Evolutionary conservation across 768 basidiomycete genomes (phyloP).

Genomic region (Rhodotorula paludigena): DNA sequence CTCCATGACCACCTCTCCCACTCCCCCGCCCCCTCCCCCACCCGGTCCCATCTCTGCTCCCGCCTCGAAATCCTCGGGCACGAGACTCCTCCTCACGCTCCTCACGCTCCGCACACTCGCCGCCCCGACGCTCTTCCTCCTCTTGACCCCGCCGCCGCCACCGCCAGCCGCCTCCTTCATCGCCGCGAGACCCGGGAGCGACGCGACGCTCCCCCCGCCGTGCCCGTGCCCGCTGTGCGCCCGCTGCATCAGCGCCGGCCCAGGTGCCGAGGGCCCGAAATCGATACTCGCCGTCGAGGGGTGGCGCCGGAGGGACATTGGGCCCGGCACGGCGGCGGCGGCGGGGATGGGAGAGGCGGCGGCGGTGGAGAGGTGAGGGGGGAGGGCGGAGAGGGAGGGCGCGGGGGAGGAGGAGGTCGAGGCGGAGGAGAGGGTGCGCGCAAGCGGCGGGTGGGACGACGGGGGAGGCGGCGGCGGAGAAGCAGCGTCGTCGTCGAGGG

Average conservation of each 20-base stretch:
- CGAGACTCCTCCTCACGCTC: not conserved
- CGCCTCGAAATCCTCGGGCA: not conserved
- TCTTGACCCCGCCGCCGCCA: not conserved
- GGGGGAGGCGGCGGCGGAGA: no score
- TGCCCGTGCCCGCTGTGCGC: not conserved
- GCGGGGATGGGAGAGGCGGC: no score
- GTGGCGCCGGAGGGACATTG: not conserved
- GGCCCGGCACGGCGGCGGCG: no score
- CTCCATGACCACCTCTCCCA: not conserved
- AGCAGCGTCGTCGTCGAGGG: no score
- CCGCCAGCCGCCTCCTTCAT: no score
- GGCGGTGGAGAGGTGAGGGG: not conserved
- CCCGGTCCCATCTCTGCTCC: not conserved
- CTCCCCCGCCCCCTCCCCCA: not conserved
- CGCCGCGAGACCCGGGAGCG: no score
- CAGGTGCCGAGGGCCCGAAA: not conserved
- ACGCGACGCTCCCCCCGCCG: not conserved
- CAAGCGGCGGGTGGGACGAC: no score
- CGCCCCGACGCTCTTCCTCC: not conserved
- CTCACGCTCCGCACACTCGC: not conserved
- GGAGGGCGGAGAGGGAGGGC: no score
- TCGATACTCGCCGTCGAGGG: conserved; percentile 5
- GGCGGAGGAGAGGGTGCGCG: no score
- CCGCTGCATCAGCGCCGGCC: not conserved
- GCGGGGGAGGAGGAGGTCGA: no score